Percentiles rank a stretch among this genome's conserved stretches.
Evolutionary conservation across 2,329 filamentous ascomycete species (phyloP).

Genomic region (Remersonia thermophila): DNA sequence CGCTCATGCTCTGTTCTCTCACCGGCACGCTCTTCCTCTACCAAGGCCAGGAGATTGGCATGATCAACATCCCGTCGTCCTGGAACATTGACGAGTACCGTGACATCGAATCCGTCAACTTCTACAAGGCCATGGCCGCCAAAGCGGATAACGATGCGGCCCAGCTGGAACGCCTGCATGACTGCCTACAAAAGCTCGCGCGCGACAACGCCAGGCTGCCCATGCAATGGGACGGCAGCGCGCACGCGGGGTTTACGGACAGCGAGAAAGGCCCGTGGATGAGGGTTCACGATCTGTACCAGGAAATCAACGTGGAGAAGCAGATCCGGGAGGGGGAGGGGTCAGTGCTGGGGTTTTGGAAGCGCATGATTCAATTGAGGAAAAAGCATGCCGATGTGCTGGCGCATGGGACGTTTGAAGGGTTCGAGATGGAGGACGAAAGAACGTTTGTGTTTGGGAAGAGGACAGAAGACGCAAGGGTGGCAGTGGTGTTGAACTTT

Average conservation of each 20-base stretch:
- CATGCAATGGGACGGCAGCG: slow-evolving; percentile 49
- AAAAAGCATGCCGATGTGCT: slow-evolving; percentile 46
- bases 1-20: slow-evolving; percentile 34
- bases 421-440: slow-evolving; percentile 35
- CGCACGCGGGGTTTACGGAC: slow-evolving; percentile 49
- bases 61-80: slow-evolving; percentile 37
- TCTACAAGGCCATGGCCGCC: slow-evolving; percentile 25
- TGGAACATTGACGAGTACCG: slow-evolving; percentile 38
- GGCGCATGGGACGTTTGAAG: slow-evolving; percentile 46
- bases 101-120: slow-evolving; percentile 38
- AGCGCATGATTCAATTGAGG: slow-evolving; percentile 38
- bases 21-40: slow-evolving; percentile 47
- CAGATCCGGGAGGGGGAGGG: slow-evolving; percentile 28
- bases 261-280: slow-evolving; percentile 41
- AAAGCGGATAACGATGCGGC: slow-evolving; percentile 24
- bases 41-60: slow-evolving; percentile 50
- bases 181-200: slow-evolving; percentile 44
- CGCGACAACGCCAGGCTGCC: slow-evolving; percentile 56
- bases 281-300: slow-evolving; percentile 46
- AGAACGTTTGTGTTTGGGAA: slow-evolving; percentile 34
- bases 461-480: slow-evolving; percentile 12
- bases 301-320: slow-evolving; percentile 41
- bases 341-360: slow-evolving; percentile 51
- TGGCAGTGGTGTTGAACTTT: slow-evolving; percentile 32
- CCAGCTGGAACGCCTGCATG: slow-evolving; percentile 38